Evolutionary conservation across 768 basidiomycete genomes (phyloP), one percentile per base, ranked within the genome.

Genomic region (Phaeotremella fagi): DNA sequence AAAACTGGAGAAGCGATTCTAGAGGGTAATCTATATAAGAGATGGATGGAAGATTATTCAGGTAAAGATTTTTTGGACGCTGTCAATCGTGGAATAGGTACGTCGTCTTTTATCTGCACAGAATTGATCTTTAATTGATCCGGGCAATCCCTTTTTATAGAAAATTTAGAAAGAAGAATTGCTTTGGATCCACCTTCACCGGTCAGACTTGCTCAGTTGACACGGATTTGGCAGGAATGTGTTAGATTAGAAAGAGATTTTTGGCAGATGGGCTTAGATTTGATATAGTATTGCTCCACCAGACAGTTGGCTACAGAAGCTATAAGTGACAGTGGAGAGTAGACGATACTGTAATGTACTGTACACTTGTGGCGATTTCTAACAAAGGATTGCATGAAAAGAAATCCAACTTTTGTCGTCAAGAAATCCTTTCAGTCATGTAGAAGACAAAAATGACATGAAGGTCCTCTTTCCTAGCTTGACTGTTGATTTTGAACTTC

Each of bases 181-280:
- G 78, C 73, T 0, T 75, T 65, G 0, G 82, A 86, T 53, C 83
- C 86, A 1, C 86, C 88, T 0, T 86, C 85, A 0, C 68, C 77
- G 0, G 62, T 54, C 15, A 78, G 83, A 28, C 77, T 88, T 25
- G 77, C 77, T 2, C 85, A 87, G 64, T 87, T 90, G 81, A 74
- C 77, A 45, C 65, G 74, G 16, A 81, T 90, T 2, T 94, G 89
- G 87, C 79, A 82, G 65, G 81, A 80, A 49, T 88, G 87, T 65
- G 83, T 87, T 0, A 72, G 75, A 42, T 77, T 95, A 42, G 91
- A 97, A 75, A 85, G 82, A 60, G 82, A 80, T 0, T 94, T 94
- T 70, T 97, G 91, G 91, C 87, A 92, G 42, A 82, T 82, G 78
- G 82, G 81, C 3, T 67, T 84, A 52, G 61, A 63, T 22, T 29